Base-by-base conservation (phyloP, 208 protist species). In the Strigomonas culicis region DNA sequence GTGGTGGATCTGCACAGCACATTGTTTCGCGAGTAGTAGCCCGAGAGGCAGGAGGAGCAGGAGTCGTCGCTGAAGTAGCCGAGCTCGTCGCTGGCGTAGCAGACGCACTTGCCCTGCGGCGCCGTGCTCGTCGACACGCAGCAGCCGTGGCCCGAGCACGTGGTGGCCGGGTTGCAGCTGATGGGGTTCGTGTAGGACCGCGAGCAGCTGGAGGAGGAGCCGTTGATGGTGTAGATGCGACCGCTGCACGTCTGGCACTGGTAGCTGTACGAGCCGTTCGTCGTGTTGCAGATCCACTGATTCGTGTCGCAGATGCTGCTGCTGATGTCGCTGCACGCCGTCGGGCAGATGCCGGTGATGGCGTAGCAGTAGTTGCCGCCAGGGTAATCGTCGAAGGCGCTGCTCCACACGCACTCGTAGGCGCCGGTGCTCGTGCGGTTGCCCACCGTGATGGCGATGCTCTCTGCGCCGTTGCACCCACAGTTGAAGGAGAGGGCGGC, bases 111-210 rank as follows among this genome's bases (percentile, higher is more conserved):
- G 25, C 67, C 24, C 34, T 39, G 34, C 34, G 34, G 34, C 1
- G 8, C n/a, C 4, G 6, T 15, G 32, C 1, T 36, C 28, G n/a
- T 31, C 27, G 53, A 28, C 11, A 28, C 32, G 62, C 86, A 93
- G 68, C 86, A 93, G 21, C 86, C 82, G 52, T 88, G 60, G 4
- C 72, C 74, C 47, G 59, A 82, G 69, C 86, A 93, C 22, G 72
- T 72, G 30, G 28, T 78, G 24, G 28, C 1, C 1, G 67, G 71
- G 44, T 59, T 65, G 53, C 77, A 83, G 21, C 19, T 4, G 13
- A 25, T 39, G 7, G 25, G 6, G 30, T 46, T 6, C 15, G 32
- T 44, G 66, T 76, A 80, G 19, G 46, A 46, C 49, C 61, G 43
- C 53, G 46, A 63, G 57, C 66, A 77, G 47, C 59, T 73, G 6